A percentile compares a stretch with the other conserved stretches of the same genome.
phyloP scores from a whole-genome alignment of 805 yeast species.

The Scheffersomyces ergatensis region DNA sequence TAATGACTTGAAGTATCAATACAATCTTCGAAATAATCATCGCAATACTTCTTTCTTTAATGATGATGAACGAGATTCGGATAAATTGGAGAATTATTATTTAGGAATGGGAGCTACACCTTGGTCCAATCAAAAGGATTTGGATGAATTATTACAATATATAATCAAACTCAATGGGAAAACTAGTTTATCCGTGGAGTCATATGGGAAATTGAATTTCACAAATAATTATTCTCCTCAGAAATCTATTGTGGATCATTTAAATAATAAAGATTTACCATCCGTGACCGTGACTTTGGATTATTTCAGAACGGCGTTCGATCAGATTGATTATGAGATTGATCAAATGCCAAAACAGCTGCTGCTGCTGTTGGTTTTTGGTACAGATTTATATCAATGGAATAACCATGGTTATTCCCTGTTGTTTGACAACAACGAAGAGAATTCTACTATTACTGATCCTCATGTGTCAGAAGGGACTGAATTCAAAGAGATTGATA shows the following conservation, averaged over 20 bases:
- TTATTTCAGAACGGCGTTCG: slow-evolving; percentile 25
- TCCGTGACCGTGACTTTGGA: not conserved
- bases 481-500: too few relatives aligned
- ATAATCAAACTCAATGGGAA: slow-evolving; percentile 19
- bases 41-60: not conserved
- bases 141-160: slow-evolving; percentile 28
- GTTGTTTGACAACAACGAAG: slow-evolving; percentile 10
- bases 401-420: slow-evolving; percentile 6
- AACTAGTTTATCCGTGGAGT: not conserved
- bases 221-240: slow-evolving; percentile 26
- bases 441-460: too few relatives aligned
- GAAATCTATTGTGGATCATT: not conserved
- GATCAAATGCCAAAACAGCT: too few relatives aligned
- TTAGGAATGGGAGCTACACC: slow-evolving; percentile 21
- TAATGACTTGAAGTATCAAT: slow-evolving; percentile 54
- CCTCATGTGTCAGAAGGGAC: too few relatives aligned
- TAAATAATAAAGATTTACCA: not conserved
- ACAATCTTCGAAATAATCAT: slow-evolving; percentile 21
- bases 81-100: slow-evolving; percentile 7
- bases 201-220: slow-evolving; percentile 24
- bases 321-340: slow-evolving; percentile 22
- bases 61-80: not conserved
- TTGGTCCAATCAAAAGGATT: slow-evolving; percentile 30
- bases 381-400: slow-evolving; percentile 21
- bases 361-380: slow-evolving; percentile 12